phyloP scores from a whole-genome alignment of 73 alveolate genomes.

The Tetrahymena malaccensis region DNA sequence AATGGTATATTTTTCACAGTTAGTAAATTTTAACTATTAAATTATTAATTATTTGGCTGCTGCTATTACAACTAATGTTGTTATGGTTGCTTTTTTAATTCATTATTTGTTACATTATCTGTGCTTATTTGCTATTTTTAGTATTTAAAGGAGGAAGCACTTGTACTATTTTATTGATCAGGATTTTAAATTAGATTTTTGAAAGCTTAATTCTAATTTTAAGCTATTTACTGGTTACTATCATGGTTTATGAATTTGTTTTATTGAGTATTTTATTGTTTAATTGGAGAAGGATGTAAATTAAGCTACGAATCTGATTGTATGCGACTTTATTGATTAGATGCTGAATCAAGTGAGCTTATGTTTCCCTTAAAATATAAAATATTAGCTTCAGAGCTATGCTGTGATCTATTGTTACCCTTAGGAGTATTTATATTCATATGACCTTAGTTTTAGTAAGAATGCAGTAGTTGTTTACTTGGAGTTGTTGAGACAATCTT shows the following conservation, averaged over 20 bases:
- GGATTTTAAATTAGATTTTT: neutral
- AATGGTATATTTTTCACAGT: neutral
- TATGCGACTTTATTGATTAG: neutral
- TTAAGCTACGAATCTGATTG: neutral
- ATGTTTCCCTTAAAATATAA: neutral
- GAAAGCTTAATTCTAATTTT: neutral
- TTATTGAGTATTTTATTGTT: neutral
- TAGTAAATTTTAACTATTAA: neutral
- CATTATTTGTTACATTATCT: neutral
- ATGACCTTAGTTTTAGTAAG: neutral
- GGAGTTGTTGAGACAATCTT: neutral
- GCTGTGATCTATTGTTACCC: neutral
- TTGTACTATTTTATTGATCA: neutral
- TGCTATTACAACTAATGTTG: neutral
- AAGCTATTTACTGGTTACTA: neutral
- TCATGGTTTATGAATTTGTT: neutral
- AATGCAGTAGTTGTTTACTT: neutral
- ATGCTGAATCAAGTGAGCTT: neutral
- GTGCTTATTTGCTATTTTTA: neutral
- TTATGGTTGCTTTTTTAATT: neutral
- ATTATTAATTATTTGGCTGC: neutral
- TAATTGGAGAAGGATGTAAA: neutral
- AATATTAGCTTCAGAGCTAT: neutral
- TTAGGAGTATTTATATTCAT: neutral
- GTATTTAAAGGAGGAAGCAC: neutral